Percentiles rank a stretch among this genome's conserved stretches.
Evolutionary conservation across 495 filamentous ascomycete species (phyloP).

Genomic region (Trichoderma reesei): DNA sequence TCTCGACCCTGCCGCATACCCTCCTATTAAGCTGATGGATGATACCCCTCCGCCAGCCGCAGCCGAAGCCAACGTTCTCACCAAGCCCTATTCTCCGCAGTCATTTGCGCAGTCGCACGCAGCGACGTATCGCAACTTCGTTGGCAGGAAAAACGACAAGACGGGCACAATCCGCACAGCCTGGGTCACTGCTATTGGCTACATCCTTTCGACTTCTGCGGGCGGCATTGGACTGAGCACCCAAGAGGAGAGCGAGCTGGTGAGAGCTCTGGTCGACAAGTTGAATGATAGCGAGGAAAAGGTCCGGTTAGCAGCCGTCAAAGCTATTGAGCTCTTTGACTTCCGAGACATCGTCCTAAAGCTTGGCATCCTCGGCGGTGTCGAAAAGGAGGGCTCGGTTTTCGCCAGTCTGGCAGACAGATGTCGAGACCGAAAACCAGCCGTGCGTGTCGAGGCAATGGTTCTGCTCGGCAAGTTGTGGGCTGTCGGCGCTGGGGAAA

Average conservation of each 20-base stretch:
- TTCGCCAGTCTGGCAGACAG: conserved; percentile 76
- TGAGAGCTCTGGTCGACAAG: conserved; percentile 66
- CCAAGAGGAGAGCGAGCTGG: conserved; percentile 61
- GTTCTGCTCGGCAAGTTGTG: conserved; percentile 73
- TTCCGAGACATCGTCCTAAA: conserved; percentile 72
- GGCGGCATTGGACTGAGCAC: conserved; percentile 75
- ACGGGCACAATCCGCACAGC: conserved; percentile 65
- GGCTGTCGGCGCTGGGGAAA: conserved; percentile 81
- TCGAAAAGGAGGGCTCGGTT: conserved; percentile 58
- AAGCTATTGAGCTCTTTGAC: conserved; percentile 65
- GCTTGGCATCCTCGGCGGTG: conserved; percentile 62
- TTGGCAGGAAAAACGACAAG: conserved; percentile 79
- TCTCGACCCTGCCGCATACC: conserved; percentile 73
- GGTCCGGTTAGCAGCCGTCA: conserved; percentile 78
- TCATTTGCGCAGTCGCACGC: conserved; percentile 73
- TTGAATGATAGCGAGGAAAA: conserved; percentile 82
- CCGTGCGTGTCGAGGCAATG: conserved; percentile 79
- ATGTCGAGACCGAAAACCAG: conserved; percentile 74
- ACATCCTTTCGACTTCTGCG: conserved; percentile 71
- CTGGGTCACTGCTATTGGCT: conserved; percentile 77
- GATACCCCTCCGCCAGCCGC: conserved; percentile 32
- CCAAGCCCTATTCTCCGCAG: conserved; percentile 68
- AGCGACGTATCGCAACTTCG: conserved; percentile 68
- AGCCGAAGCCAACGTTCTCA: conserved; percentile 50
- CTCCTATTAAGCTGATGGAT: conserved; percentile 57